Evolutionary conservation across 352 stramenopile genomes (phyloP), one percentile per base, ranked within the genome.

Genomic region (Phytophthora lateralis): DNA sequence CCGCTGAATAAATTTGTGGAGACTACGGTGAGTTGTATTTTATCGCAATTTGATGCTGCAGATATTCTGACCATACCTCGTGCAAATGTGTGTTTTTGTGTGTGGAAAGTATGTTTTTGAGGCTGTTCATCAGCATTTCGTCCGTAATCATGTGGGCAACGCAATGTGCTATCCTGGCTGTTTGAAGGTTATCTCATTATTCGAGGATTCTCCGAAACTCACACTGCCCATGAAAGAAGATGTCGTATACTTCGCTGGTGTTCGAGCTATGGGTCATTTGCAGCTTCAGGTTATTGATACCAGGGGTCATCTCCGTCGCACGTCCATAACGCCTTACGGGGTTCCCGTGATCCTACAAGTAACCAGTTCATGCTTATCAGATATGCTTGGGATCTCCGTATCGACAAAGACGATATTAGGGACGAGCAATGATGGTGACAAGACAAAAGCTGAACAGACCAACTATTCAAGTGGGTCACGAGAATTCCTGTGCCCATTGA

Each of bases 101-200:
- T 45, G 39, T 26, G 18, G 21, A 14, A n/a, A 89, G 75, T 73
- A 55, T 49, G 59, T 83, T 1, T 53, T 86, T 1, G 77, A 86
- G 21, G 58, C 75, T 6, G 74, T 85, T 46, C 80, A 89, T 26
- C 80, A 86, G 29, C 68, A 89, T 51, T 85, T 88, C 26, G 42
- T 82, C 18, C 80, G 77, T 7, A 86, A 81, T 9, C 43, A 78
- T 26, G 66, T 78, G 7, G 73, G 71, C 1, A 73, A 38, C 29
- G 55, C 52, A 11, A 37, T 77, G n/a, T 88, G 77, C n/a, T 48
- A 34, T 6, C 24, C 60, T 3, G 48, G 73, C 32, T 89, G 80
- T 20, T 32, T 89, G 21, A 69, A 62, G 18, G 48, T 82, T 3
- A 47, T 76, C 0, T 65, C 66, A 0, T 59, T 89, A 2, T 66